Base-by-base conservation (phyloP, 116 monocot genomes). In the Zostera marina region DNA sequence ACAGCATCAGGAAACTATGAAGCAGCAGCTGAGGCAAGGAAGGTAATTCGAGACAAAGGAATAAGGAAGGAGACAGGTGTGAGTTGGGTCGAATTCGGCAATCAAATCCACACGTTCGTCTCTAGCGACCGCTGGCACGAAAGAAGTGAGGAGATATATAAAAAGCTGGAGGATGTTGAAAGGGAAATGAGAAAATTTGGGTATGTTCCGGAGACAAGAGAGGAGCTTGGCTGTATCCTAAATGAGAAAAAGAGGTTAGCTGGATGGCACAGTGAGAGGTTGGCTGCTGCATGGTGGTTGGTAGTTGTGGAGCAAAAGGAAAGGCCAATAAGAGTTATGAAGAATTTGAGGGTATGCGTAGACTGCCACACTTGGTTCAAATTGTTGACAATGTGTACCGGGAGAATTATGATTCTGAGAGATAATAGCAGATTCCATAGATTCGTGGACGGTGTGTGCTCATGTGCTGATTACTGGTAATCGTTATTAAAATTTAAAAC, bases 81-180 rank as follows among this genome's bases (percentile, higher is more conserved):
- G 59, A 81, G 87, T 63, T 87, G 87, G 87, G 55, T 87, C 11
- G 82, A 87, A 63, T 47, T 64, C 3, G 76, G 68, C 7, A 72
- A 68, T 4, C 52, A 54, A 49, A 65, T 79, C 8, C 78, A 87
- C 58, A 69, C 63, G 0, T 87, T 87, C 45, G 76, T 66, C 0
- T 81, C 81, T 0, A 66, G 76, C 3, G 78, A 81, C 68, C 67
- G 57, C 32, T 61, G 58, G 13, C 78, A 81, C 41, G 11, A 43
- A 1, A 45, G 53, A 49, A 63, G 57, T n/a, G 59, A 54, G 8
- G 73, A 73, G 24, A 82, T 87, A 41, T 73, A 76, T 41, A 25
- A 11, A 25, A 52, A 68, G 43, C 39, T 87, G 43, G 71, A 59
- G 9, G 71, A 72, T 61, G 38, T 87, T 0, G 73, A 66, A 51